Conservation (phyloP, 2,329 filamentous ascomycete genomes). For the Pleomassaria siparia region DNA sequence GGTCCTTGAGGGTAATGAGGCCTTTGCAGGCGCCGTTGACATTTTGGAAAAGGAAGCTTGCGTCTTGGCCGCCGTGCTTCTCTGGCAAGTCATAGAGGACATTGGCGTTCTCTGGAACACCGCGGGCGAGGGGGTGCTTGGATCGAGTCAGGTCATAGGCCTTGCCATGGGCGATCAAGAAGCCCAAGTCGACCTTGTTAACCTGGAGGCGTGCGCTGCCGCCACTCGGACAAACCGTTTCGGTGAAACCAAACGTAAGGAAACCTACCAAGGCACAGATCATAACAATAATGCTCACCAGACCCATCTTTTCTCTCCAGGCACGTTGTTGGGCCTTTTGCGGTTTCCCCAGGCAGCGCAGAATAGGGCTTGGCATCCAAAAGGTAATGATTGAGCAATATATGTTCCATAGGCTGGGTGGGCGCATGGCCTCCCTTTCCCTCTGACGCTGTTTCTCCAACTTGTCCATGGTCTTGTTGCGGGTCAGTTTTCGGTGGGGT, state of each 20-base stretch:
- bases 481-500: conserved; percentile 64
- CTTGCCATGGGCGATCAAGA: conserved; percentile 94
- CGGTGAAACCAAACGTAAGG: conserved; percentile 93
- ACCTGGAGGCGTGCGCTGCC: conserved; percentile 69
- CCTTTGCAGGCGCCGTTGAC: conserved; percentile 97
- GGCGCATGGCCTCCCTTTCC: conserved; percentile 65
- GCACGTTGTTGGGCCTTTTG: conserved; percentile 85
- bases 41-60: conserved; percentile 96
- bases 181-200: conserved; percentile 78
- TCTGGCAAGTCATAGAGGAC: conserved; percentile 83
- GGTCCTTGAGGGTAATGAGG: conserved; percentile 71
- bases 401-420: conserved; percentile 89
- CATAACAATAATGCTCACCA: conserved; percentile 87
- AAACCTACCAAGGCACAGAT: conserved; percentile 92
- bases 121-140: conserved; percentile 75
- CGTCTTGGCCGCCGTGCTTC: conserved; percentile 84
- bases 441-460: conserved; percentile 63
- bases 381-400: conserved; percentile 95
- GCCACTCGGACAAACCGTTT: conserved; percentile 76
- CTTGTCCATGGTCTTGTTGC: conserved; percentile 60
- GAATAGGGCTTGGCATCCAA: conserved; percentile 84
- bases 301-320: conserved; percentile 97
- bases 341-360: conserved; percentile 83
- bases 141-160: conserved; percentile 83
- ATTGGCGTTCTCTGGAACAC: conserved; percentile 74